Conservation (phyloP, 176 grass and related monocot species). For the barley (Hordeum vulgare) region DNA sequence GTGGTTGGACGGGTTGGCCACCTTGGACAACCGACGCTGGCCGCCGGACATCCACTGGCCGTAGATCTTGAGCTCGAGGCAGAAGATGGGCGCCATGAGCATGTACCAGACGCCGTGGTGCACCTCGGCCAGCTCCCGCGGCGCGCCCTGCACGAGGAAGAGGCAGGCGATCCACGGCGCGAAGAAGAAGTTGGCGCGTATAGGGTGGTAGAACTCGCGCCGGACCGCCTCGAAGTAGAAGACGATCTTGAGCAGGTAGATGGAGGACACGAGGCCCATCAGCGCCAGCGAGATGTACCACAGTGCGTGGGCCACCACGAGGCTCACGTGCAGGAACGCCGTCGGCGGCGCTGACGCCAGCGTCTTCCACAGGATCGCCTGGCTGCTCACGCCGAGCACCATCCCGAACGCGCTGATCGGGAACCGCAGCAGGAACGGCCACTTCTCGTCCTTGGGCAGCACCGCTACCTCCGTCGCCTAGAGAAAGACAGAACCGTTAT, state of each 20-base stretch:
- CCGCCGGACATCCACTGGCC: conserved; percentile 97
- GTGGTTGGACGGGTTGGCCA: conserved; percentile 89
- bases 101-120: conserved; percentile 56
- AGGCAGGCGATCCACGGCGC: conserved; percentile 85
- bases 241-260: conserved; percentile 75
- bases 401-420: conserved; percentile 85
- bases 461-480: conserved; percentile 72
- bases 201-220: conserved; percentile 87
- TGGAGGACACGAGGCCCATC: conserved; percentile 37
- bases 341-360: conserved; percentile 44
- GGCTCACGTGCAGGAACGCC: conserved; percentile 65
- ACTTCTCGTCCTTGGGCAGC: conserved; percentile 76
- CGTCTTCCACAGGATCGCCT: conserved; percentile 89
- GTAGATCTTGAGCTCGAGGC: conserved; percentile 93
- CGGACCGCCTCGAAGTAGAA: conserved; percentile 93
- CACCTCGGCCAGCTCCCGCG: conserved; percentile 21
- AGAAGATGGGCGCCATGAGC: conserved; percentile 82
- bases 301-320: conserved; percentile 39
- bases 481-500: background rate
- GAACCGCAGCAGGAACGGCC: conserved; percentile 94
- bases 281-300: conserved; percentile 62
- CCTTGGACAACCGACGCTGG: conserved; percentile 63
- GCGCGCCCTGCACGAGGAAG: conserved; percentile 57
- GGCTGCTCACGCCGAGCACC: conserved; percentile 86
- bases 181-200: conserved; percentile 97